These are phyloP conservation scores for Podospora fimiseda DNA, from an alignment of 495 filamentous ascomycete genomes.

Conservation along the genomic window DNA sequence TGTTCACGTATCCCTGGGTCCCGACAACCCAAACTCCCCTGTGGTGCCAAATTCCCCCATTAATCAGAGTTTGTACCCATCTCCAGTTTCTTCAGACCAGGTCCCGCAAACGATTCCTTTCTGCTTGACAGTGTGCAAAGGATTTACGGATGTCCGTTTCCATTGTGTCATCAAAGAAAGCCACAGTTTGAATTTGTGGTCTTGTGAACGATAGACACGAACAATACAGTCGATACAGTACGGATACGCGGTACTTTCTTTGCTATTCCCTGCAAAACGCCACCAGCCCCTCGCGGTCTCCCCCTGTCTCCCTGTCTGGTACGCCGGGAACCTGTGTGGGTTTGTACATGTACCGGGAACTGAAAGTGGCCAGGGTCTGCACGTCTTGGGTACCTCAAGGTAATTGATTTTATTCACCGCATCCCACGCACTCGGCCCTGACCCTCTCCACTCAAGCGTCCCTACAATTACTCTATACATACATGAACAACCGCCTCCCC, in stretches of 20 bases:
- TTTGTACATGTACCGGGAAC: conserved; percentile 28
- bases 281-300: conserved; percentile 5
- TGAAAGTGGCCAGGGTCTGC: conserved; percentile 12
- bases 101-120: not conserved
- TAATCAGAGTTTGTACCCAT: conserved; percentile 3
- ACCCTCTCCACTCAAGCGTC: conserved; percentile 11
- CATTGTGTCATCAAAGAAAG: not conserved
- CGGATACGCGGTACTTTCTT: not conserved
- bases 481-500: conserved; percentile 31
- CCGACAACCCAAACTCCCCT: conserved; percentile 4
- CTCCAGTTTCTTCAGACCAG: too few relatives aligned
- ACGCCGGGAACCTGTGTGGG: conserved; percentile 20
- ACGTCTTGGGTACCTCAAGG: conserved; percentile 19
- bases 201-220: not conserved
- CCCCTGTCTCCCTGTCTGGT: conserved; percentile 21
- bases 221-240: not conserved
- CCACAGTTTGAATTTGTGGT: not conserved
- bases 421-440: conserved; percentile 21
- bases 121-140: not conserved
- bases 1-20: conserved; percentile 7
- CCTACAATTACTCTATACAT: conserved; percentile 24
- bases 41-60: not conserved
- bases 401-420: conserved; percentile 24
- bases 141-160: not conserved
- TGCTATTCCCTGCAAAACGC: not conserved